These are phyloP conservation scores for Diplodia mutila DNA, from an alignment of 2,329 filamentous ascomycete species.

Conservation along the genomic window DNA sequence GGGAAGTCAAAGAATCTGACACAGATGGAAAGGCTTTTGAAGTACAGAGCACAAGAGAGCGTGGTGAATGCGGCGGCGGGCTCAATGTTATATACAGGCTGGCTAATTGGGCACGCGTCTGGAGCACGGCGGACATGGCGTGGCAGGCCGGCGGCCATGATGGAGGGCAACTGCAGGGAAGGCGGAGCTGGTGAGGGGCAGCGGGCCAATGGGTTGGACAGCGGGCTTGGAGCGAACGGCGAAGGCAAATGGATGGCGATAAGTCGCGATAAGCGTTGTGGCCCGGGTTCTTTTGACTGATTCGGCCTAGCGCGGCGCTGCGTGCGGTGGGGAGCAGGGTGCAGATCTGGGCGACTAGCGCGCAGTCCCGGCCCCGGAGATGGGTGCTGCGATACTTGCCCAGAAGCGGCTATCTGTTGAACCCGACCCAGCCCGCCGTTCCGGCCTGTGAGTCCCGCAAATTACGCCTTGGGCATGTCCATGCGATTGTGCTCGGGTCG, in stretches of 20 bases:
- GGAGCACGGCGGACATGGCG: not conserved
- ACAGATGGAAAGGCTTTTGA: not conserved
- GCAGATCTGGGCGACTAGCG: constrained; percentile 2
- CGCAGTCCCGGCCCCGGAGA: not conserved
- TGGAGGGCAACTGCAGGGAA: not conserved
- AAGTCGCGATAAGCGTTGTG: constrained; percentile 20
- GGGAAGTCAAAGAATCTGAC: not conserved
- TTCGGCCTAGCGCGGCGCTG: constrained; percentile 15
- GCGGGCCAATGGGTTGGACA: not conserved
- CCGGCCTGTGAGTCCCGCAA: not conserved
- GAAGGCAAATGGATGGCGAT: constrained; percentile 1
- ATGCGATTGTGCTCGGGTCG: constrained; percentile 11
- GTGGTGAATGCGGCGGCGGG: constrained; percentile 4
- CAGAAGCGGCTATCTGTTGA: constrained; percentile 15
- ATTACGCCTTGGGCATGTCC: constrained; percentile 19
- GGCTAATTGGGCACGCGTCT: not conserved
- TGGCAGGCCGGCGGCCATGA: constrained; percentile 7
- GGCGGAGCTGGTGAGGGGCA: constrained; percentile 14
- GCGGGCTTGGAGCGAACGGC: constrained; percentile 6
- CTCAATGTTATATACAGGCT: constrained; percentile 6
- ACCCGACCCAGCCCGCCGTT: not conserved
- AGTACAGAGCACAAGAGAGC: not conserved
- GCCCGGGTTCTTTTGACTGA: constrained; percentile 9
- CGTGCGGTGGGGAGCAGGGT: constrained; percentile 5
- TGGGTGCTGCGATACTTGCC: constrained; percentile 11